phyloP scores from a whole-genome alignment of 352 stramenopile genomes.

The Pythium coloratum region DNA sequence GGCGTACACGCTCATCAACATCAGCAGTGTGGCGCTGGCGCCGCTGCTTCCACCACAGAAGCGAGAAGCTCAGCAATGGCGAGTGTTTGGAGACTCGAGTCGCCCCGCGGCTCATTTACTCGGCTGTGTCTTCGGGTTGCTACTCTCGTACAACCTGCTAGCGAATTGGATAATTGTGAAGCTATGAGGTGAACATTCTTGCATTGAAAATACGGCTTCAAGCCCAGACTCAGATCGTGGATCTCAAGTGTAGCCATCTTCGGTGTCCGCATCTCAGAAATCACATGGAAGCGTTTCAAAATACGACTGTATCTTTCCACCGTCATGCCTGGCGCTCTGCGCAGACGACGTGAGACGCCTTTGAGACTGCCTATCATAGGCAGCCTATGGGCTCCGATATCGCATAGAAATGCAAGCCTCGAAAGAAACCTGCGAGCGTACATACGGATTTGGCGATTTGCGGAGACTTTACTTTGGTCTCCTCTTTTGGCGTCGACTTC shows the following conservation, averaged over 20 bases:
- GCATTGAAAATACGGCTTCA: background rate
- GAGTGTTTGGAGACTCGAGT: conserved; percentile 15
- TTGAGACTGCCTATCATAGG: no score
- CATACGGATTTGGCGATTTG: no score
- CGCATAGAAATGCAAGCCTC: no score
- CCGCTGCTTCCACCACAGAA: conserved; percentile 65
- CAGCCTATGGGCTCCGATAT: no score
- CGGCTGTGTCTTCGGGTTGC: background rate
- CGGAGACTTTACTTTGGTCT: no score
- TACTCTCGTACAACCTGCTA: conserved; percentile 12
- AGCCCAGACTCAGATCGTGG: background rate
- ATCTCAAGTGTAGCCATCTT: conserved; percentile 4
- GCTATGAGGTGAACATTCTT: background rate
- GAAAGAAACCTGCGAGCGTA: no score
- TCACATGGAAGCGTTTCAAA: no score
- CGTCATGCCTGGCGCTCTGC: no score
- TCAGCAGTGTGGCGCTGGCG: conserved; percentile 6
- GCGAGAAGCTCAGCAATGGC: conserved; percentile 50
- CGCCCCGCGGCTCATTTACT: conserved; percentile 2
- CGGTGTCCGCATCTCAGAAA: background rate
- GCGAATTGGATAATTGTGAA: conserved; percentile 14
- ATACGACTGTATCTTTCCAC: no score
- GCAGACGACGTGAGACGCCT: no score
- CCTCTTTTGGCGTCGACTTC: no score
- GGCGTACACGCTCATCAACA: conserved; percentile 12